These are phyloP conservation scores for Colletotrichum sp. DNA, from an alignment of 2,329 filamentous ascomycete genomes.

Conservation along the genomic window DNA sequence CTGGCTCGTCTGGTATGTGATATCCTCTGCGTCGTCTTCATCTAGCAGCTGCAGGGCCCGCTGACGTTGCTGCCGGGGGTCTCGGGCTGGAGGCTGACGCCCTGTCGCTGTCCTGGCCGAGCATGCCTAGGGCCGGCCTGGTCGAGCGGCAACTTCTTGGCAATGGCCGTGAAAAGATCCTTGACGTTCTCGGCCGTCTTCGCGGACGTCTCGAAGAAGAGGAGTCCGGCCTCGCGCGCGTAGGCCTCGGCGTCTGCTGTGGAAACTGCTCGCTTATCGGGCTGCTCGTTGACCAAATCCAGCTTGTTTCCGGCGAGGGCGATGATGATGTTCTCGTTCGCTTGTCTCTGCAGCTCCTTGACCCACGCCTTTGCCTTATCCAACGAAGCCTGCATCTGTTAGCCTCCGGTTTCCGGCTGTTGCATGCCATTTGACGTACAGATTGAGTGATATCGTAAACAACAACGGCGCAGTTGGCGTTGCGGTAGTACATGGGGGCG, in stretches of 20 bases:
- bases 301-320: constrained; percentile 97
- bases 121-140: constrained; percentile 92
- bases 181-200: constrained; percentile 97
- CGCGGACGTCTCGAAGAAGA: constrained; percentile 98
- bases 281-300: constrained; percentile 91
- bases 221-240: constrained; percentile 86
- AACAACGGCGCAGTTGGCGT: constrained; percentile 98
- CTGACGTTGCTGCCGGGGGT: constrained; percentile 61
- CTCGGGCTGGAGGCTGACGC: constrained; percentile 62
- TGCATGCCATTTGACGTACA: constrained; percentile 60
- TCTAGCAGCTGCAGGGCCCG: constrained; percentile 63
- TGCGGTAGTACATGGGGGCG: constrained; percentile 99
- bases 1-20: background rate
- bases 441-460: constrained; percentile 99
- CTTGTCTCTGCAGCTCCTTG: constrained; percentile 97
- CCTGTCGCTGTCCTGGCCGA: constrained; percentile 66
- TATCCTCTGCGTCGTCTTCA: constrained; percentile 22
- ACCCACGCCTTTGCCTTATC: constrained; percentile 99
- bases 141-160: constrained; percentile 95
- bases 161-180: constrained; percentile 96
- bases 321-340: constrained; percentile 99
- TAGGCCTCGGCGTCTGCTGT: constrained; percentile 94
- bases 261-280: constrained; percentile 91
- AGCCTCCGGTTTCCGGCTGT: constrained; percentile 23
- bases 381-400: constrained; percentile 74